Conservation (phyloP, 2,329 filamentous ascomycete species). For the Nothophoma quercina region DNA sequence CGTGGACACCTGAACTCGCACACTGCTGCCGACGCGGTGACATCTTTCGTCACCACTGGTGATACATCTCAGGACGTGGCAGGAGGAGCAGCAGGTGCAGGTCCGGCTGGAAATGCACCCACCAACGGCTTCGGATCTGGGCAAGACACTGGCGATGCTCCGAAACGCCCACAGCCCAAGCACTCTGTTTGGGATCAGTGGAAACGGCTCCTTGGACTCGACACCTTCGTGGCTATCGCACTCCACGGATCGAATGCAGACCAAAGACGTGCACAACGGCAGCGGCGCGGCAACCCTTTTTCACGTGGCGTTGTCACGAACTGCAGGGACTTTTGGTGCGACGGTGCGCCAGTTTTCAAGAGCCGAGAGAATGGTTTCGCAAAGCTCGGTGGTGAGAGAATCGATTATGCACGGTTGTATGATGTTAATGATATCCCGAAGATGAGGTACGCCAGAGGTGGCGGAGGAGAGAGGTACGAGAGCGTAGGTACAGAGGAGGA, state of each 20-base stretch:
- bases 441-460: constrained; percentile 63
- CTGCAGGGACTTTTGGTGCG: constrained; percentile 96
- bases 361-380: constrained; percentile 76
- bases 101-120: constrained; percentile 32
- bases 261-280: constrained; percentile 37
- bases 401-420: constrained; percentile 91
- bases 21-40: constrained; percentile 66
- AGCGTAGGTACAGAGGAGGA: constrained; percentile 56
- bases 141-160: constrained; percentile 56
- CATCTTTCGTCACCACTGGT: constrained; percentile 78
- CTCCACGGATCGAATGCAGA: constrained; percentile 70
- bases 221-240: constrained; percentile 92
- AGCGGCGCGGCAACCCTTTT: constrained; percentile 77
- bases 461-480: constrained; percentile 63
- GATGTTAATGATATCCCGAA: constrained; percentile 88
- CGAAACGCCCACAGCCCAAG: constrained; percentile 58
- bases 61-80: constrained; percentile 66
- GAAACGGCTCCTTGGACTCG: constrained; percentile 85
- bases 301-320: constrained; percentile 84
- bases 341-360: constrained; percentile 82
- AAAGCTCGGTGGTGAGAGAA: constrained; percentile 75
- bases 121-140: constrained; percentile 69
- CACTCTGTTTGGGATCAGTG: constrained; percentile 78
- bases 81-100: constrained; percentile 12
- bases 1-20: constrained; percentile 72